Base-by-base conservation (phyloP, 768 basidiomycete genomes). In the Boletus pseudopeckii region DNA sequence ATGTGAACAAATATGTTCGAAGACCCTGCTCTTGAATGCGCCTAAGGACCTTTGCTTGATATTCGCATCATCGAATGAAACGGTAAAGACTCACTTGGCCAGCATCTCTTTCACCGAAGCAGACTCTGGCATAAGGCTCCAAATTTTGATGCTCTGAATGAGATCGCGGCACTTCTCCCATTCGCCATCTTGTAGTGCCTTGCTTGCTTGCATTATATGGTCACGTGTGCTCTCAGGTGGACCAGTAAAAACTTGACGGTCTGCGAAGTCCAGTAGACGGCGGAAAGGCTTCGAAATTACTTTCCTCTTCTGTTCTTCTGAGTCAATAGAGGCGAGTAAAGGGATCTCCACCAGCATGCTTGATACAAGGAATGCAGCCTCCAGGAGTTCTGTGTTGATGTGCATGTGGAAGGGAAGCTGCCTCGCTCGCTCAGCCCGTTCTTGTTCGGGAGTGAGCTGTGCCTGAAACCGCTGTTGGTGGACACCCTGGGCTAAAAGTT, bases 321-420 rank as follows among this genome's bases (percentile, higher is more conserved):
- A 90, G 58, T 97, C 93, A 56, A 94, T 90, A 69, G 90, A 93
- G 4, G 97, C 97, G 17, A 98, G 76, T 22, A 98, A 74, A 3
- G 97, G 97, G 17, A 99, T 94, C 74, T 98, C 97, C 37, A 98
- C 88, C 36, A 99, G 81, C 97, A 99, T 99, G 74, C 95, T 98
- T 15, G 92, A 95, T 17, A 97, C 94, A 40, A 99, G 80, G 78
- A 98, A 99, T 1, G 93, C 97, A 18, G 95, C 95, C 72, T 98
- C 97, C 51, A 98, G 77, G 9, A 99, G 79, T 72, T 98, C 97
- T 14, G 97, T 92, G 75, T 98, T 99, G 74, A 98, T 94, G 72
- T 99, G 97, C 89, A 98, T 90, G 72, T 99, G 97, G 86, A 98
- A 99, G 28, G 97, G 97, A 22, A 99, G 80, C 63, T 98, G 92